Percentiles rank a stretch among this genome's conserved stretches.
Conservation (phyloP, 192 early-diverging fungal genomes). For the Coemansia sp. region DNA sequence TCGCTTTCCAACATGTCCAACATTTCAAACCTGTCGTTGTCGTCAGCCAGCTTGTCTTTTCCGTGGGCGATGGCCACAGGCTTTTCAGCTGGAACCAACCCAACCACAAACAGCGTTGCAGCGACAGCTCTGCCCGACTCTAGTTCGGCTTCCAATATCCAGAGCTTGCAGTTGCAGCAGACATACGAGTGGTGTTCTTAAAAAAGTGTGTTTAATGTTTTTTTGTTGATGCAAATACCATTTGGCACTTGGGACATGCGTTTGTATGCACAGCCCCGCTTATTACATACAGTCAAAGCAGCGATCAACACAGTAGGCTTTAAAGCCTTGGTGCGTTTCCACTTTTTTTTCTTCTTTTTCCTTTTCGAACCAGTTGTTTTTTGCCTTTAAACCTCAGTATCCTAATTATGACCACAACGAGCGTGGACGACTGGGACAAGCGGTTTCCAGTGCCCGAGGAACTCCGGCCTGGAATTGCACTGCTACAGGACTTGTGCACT, state of each 20-base stretch:
- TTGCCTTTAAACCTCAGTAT: no score
- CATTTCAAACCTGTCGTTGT: not conserved
- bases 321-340: no score
- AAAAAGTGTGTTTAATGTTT: not conserved
- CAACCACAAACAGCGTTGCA: not conserved
- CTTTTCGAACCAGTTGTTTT: no score
- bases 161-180: not conserved
- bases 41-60: not conserved
- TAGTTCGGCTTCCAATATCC: constrained; percentile 1
- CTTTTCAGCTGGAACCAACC: not conserved
- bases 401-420: no score
- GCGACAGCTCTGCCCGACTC: not conserved
- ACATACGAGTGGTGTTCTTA: constrained; percentile 3
- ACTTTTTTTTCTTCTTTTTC: no score
- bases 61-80: constrained; percentile 2
- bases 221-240: no score
- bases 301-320: no score
- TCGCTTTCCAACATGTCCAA: not conserved
- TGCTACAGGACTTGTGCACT: constrained; percentile 18
- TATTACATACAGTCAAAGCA: no score
- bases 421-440: constrained; percentile 25
- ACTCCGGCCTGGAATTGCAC: constrained; percentile 1
- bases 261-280: no score
- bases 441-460: constrained; percentile 9
- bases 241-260: no score